Percentiles rank a stretch among this genome's conserved stretches.
Evolutionary conservation across 495 filamentous ascomycete species (phyloP).

Genomic region (Beverwykella pulmonaria): DNA sequence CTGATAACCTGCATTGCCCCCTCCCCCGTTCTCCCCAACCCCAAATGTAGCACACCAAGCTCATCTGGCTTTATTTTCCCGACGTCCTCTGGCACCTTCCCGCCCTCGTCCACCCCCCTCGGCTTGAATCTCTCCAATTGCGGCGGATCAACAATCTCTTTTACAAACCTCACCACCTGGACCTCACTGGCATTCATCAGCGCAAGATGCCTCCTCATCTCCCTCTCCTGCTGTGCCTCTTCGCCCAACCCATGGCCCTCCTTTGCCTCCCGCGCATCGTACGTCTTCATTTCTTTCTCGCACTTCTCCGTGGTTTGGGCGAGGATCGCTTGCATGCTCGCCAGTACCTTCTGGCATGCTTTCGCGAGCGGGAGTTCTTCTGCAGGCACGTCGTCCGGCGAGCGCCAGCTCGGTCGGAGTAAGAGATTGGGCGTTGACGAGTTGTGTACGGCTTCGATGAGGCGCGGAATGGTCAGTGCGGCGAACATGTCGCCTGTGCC

Average conservation of each 20-base stretch:
- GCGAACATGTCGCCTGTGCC: conserved; percentile 99
- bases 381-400: conserved; percentile 59
- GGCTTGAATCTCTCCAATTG: conserved; percentile 58
- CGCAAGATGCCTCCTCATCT: conserved; percentile 67
- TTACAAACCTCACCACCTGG: conserved; percentile 71
- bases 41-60: conserved; percentile 31
- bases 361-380: conserved; percentile 77
- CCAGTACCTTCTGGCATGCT: conserved; percentile 84
- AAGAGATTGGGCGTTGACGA: conserved; percentile 38
- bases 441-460: conserved; percentile 72
- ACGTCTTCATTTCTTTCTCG: conserved; percentile 55
- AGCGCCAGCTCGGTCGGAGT: conserved; percentile 43
- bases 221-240: conserved; percentile 51
- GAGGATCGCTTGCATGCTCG: conserved; percentile 86
- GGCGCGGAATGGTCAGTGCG: conserved; percentile 82
- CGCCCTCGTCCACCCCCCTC: conserved; percentile 49
- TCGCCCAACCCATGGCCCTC: conserved; percentile 36
- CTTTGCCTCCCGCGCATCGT: conserved; percentile 36
- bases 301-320: conserved; percentile 73
- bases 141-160: conserved; percentile 63
- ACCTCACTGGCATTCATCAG: conserved; percentile 79
- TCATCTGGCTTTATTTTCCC: conserved; percentile 31
- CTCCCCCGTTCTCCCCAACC: conserved; percentile 7
- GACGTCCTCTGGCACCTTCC: conserved; percentile 30
- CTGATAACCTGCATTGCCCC: conserved; percentile 19